phyloP scores from a whole-genome alignment of 306 rosid genomes.

The Spatholobus suberectus region DNA sequence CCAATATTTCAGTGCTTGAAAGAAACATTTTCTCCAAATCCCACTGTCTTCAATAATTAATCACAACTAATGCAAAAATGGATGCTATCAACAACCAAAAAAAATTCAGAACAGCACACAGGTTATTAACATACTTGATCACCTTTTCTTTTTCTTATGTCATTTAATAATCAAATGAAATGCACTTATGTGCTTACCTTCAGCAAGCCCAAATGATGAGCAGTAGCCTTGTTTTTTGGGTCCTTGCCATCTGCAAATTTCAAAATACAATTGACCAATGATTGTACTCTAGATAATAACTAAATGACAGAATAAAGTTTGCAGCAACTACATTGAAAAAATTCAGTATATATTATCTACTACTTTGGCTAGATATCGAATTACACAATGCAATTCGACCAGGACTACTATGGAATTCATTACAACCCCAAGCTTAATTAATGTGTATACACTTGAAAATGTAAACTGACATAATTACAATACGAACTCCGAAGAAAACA shows the following conservation, averaged over 20 bases:
- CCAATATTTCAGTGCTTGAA: constrained; percentile 1
- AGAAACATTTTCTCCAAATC: background rate
- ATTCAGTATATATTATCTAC: background rate
- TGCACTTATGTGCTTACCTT: constrained; percentile 56
- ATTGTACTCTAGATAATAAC: constrained; percentile 5
- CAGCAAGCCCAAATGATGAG: constrained; percentile 98
- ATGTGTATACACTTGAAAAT: background rate
- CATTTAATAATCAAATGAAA: constrained; percentile 13
- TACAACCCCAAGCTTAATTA: background rate
- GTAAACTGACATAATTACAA: background rate
- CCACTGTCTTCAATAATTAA: constrained; percentile 19
- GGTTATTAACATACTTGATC: background rate
- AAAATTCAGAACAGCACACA: background rate
- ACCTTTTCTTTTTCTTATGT: background rate
- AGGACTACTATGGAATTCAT: background rate
- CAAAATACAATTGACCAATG: constrained; percentile 25
- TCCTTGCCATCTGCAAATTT: constrained; percentile 85
- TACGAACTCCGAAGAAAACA: background rate
- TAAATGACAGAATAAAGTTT: background rate
- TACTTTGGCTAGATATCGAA: background rate
- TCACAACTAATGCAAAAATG: constrained; percentile 12
- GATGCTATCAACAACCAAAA: background rate
- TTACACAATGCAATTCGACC: background rate
- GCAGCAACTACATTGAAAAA: background rate
- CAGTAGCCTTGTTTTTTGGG: constrained; percentile 99